Evolutionary conservation across 2,329 filamentous ascomycete genomes (phyloP), one percentile per base, ranked within the genome.

Genomic region (Fusarium penzigii): DNA sequence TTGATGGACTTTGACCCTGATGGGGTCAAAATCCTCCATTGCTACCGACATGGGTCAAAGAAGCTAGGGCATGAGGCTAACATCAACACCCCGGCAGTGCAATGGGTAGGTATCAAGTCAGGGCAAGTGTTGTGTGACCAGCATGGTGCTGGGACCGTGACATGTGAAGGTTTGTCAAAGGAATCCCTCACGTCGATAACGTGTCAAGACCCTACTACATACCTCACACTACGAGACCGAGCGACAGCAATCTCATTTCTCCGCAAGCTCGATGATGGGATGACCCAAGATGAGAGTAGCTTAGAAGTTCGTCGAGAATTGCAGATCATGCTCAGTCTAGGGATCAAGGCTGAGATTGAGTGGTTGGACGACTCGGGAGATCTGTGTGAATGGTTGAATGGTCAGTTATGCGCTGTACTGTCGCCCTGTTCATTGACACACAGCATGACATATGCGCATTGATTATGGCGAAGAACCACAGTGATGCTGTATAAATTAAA

Each of bases 1-100:
- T 73, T 94, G 1, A 80, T 89, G 2, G 90, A 95, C 63, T 89
- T 83, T 53, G 90, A 94, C 60, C 89, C 89, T 0, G 83, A 93
- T 56, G 90, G 90, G 0, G 70, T 93, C 29, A 81, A 80, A 3
- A 94, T 95, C 39, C 74, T 90, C 58, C 81, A 81, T 5, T 90
- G 85, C 14, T 94, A 92, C 73, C 87, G 85, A 56, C 74, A 85
- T 55, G 88, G 88, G 7, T 90, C 88, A n/a, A 74, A 73, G 13
- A 75, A 77, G 8, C 73, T 89, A 1, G 71, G 78, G 0, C 85
- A 90, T 60, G 86, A 90, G 65, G 72, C 74, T 3, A 68, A 76
- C 34, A 66, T 78, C 1, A 73, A 71, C 0, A 75, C 85, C 0
- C 76, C 80, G 1, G 68, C 69, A 1, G 71, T 92, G 0, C 69